A percentile compares a stretch with the other conserved stretches of the same genome.
These are phyloP conservation scores for Mycena olivaceomarginata DNA, from an alignment of 768 basidiomycete species.

Conservation along the genomic window DNA sequence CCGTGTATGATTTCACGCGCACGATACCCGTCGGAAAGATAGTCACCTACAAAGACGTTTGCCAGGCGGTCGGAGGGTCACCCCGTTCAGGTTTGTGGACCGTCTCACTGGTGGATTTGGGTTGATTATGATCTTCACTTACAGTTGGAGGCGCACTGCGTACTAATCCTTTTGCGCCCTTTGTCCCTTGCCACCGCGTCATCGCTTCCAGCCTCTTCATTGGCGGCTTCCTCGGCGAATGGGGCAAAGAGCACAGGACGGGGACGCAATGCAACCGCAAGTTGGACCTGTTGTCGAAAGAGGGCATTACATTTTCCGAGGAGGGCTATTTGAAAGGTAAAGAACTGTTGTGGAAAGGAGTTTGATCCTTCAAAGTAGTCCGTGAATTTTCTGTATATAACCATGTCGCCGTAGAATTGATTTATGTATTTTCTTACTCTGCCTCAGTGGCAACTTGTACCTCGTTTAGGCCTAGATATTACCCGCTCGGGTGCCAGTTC, in stretches of 20 bases:
- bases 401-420: too few species aligned
- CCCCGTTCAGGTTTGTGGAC: slow-evolving; percentile 74
- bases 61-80: slow-evolving; percentile 72
- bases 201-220: slow-evolving; percentile 72
- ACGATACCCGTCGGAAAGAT: slow-evolving; percentile 72
- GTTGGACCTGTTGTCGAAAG: slow-evolving; percentile 66
- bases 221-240: slow-evolving; percentile 80
- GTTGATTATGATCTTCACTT: neutral
- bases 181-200: slow-evolving; percentile 83
- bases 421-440: too few species aligned
- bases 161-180: slow-evolving; percentile 80
- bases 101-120: neutral
- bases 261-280: slow-evolving; percentile 68
- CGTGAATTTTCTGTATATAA: too few species aligned
- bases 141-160: slow-evolving; percentile 79
- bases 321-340: too few species aligned
- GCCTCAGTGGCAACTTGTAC: too few species aligned
- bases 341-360: too few species aligned
- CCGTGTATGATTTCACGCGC: slow-evolving; percentile 72
- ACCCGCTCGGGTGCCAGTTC: too few species aligned
- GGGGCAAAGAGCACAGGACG: slow-evolving; percentile 67
- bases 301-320: slow-evolving; percentile 62
- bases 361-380: too few species aligned
- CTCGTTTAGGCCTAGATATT: too few species aligned
- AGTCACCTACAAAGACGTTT: slow-evolving; percentile 75